Evolutionary conservation across 2,329 filamentous ascomycete genomes (phyloP), one percentile per base, ranked within the genome.

Genomic region (Westerdykella sp.): DNA sequence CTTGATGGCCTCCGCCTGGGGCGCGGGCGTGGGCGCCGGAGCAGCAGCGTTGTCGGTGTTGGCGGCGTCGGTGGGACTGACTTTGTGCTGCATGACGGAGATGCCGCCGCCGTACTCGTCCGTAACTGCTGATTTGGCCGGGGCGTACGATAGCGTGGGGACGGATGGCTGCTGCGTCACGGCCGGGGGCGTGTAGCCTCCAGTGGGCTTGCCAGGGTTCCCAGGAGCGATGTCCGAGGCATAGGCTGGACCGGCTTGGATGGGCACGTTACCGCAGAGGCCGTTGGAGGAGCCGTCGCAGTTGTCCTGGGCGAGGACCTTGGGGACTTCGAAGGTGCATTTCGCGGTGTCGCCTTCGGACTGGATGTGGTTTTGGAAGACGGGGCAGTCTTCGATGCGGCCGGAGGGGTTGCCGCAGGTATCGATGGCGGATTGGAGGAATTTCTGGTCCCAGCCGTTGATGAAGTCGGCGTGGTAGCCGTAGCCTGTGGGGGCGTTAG

Each of bases 391-490:
- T 35, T 75, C 57, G 37, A 95, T 80, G 34, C 72, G 58, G 28
- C 90, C 90, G 9, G 79, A 81, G 0, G 58, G 60, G 66, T 81
- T 85, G 13, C 32, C 32, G 16, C 32, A 35, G 6, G 73, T 77
- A 60, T 84, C 73, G 53, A 87, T 80, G 53, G 85, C 83, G 50
- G 74, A 69, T 66, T 84, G 79, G 45, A 87, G 81, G 44, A 76
- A 73, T 37, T 73, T 67, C 50, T 76, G 73, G 55, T 88, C 78
- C 85, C 85, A 90, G 30, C 79, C 85, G 50, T 83, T 79, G 41
- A 72, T 59, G 70, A 89, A 89, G 62, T 90, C 84, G 39, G 73
- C 84, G 68, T 88, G 85, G 52, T 78, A 78, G 41, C 80, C 80
- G 71, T 79, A 87, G 38, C 87, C 83, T 83, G 41, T n/a, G 2